Conservation (phyloP, 108 stramenopile genomes). For the Fragilaria radians region DNA sequence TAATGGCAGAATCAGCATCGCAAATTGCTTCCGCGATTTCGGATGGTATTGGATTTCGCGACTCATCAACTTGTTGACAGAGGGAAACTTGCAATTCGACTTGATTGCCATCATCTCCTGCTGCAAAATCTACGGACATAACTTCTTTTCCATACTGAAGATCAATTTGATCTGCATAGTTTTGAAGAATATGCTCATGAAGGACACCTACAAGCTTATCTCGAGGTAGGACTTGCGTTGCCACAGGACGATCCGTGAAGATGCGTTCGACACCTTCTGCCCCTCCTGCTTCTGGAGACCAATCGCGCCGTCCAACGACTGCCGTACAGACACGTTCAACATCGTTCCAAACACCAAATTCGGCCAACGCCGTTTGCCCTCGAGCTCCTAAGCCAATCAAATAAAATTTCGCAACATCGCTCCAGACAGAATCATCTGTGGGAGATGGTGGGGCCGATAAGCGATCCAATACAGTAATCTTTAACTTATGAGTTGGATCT, state of each 20-base stretch:
- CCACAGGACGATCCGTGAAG: conserved; percentile 58
- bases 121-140: conserved; percentile 44
- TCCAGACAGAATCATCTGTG: conserved; percentile 50
- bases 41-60: conserved; percentile 6
- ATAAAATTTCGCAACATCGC: conserved; percentile 54
- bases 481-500: no score
- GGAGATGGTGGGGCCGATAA: conserved; percentile 47
- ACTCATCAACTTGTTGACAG: conserved; percentile 12
- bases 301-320: conserved; percentile 78
- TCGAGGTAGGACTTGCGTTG: conserved; percentile 64
- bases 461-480: conserved; percentile 58
- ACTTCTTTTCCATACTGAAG: conserved; percentile 57
- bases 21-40: conserved; percentile 21
- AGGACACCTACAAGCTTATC: conserved; percentile 75
- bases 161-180: conserved; percentile 40
- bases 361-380: conserved; percentile 65
- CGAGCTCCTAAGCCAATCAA: conserved; percentile 73
- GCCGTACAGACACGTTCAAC: conserved; percentile 45
- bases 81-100: conserved; percentile 13
- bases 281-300: conserved; percentile 48
- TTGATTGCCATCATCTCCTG: background rate
- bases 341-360: conserved; percentile 69
- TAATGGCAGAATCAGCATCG: conserved; percentile 17
- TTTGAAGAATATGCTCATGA: conserved; percentile 42
- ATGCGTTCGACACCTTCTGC: conserved; percentile 56